Base-by-base conservation (phyloP, 2,329 filamentous ascomycete species). In the Cordyceps cateniannulata region DNA sequence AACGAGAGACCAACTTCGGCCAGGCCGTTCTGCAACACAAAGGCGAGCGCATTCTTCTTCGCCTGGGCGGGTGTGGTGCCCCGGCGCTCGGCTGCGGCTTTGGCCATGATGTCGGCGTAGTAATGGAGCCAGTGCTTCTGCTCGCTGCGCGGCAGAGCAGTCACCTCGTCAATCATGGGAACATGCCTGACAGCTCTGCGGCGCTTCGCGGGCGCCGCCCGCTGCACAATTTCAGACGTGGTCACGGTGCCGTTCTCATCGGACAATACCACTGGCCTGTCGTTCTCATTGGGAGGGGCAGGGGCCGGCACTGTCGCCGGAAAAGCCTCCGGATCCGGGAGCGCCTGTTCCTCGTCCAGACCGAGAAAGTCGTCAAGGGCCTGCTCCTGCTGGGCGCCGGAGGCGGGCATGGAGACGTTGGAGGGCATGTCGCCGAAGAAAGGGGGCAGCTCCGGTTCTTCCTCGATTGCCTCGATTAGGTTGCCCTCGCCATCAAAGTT, bases 41-140 rank as follows among this genome's bases (percentile, higher is more conserved):
- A 61, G 1, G 62, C 62, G 8, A 63, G 44, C 9, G 74, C 75
- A 47, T 72, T 74, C 59, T 70, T 73, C 62, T 69, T 77, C n/a
- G 79, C 75, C 64, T 77, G 74, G 3, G 70, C 65, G 12, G 62
- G 51, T 0, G 72, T 72, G 38, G 69, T 67, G 8, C 27, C n/a
- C 3, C 48, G 67, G 59, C 61, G 63, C 57, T 72, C 72, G 59
- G 63, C 68, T 44, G 63, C 65, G 20, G n/a, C n/a, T n/a, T 65
- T 70, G 29, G 72, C 66, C 83, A 90, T 92, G 64, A 86, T 87
- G 12, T 70, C 63, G 8, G 76, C 62, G 60, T 84, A 83, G 45
- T 78, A 67, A 1, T 64, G 60, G 56, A 71, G 68, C 80, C 79
- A 82, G 5, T 63, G 59, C 59, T 71, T 73, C 52, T 80, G 68